Conservation (phyloP, 768 basidiomycete species). For the Tulasnella sp. region DNA sequence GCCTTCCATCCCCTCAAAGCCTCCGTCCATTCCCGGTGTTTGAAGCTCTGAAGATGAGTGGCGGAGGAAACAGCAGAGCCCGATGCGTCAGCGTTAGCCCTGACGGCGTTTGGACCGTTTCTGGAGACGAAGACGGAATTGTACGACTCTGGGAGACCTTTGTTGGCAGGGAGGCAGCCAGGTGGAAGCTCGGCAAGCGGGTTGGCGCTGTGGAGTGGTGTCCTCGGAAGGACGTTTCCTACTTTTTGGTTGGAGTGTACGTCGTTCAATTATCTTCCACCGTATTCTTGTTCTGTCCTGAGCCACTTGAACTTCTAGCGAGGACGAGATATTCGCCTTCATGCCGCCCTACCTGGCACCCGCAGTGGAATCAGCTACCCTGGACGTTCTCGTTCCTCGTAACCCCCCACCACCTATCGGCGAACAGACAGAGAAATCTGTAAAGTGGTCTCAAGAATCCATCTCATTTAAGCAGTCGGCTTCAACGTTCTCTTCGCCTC, state of each 20-base stretch:
- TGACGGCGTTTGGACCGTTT: conserved; percentile 85
- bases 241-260: conserved; percentile 76
- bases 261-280: conserved; percentile 39
- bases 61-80: conserved; percentile 63
- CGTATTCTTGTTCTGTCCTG: not conserved
- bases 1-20: conserved; percentile 87
- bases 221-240: conserved; percentile 74
- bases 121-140: conserved; percentile 83
- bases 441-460: conserved; percentile 60
- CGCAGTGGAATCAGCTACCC: conserved; percentile 55
- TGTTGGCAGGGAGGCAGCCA: conserved; percentile 81
- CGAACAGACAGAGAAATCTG: conserved; percentile 45
- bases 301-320: conserved; percentile 47
- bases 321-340: conserved; percentile 73
- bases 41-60: conserved; percentile 58
- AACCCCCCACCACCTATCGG: conserved; percentile 63
- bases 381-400: conserved; percentile 57
- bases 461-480: conserved; percentile 44
- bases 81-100: conserved; percentile 78
- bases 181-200: conserved; percentile 77
- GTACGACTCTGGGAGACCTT: conserved; percentile 89
- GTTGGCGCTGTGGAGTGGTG: conserved; percentile 91
- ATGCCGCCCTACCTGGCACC: conserved; percentile 74
- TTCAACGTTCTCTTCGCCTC: conserved; percentile 47
- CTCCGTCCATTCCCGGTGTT: conserved; percentile 93